Evolutionary conservation across 345 rosid species (phyloP), one percentile per base, ranked within the genome.

Genomic region (Acer saccharum): DNA sequence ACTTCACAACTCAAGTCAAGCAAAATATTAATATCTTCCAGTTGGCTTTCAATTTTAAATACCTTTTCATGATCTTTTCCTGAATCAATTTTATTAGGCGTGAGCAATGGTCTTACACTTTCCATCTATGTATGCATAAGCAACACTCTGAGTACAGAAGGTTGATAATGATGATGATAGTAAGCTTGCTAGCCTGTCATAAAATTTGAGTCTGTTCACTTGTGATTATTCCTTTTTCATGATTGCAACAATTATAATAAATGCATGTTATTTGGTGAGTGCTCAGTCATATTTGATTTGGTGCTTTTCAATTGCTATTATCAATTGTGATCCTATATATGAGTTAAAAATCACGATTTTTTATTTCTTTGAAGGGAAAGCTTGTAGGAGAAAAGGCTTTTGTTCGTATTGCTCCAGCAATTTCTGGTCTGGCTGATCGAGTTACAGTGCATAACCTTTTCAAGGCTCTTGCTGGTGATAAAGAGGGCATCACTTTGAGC

Each of bases 371-470:
- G 76, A 81, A 96, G 98, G 91, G 88, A 58, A 90, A 92, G 66
- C 83, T 84, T 74, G 93, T 96, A 14, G 83, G 90, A 72, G 92
- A 92, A 86, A 94, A 86, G 74, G 97, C 99, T 67, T 96, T 96
- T 89, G 80, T 85, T 75, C 97, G 97, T 72, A 92, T 96, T 72
- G 88, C 97, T 84, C 93, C 99, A 71, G 94, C 98, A 58, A 23
- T 96, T 77, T 84, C 98, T 61, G 99, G 97, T 72, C 87, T 93
- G 73, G 98, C 99, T 81, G 98, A 96, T 87, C 89, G 81, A 75
- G 84, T 88, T 52, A 96, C 98, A 76, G 98, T 85, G 64, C 93
- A 93, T 83, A 92, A 86, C 84, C 96, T 96, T 77, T 96, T 89
- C 86, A 85, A 89, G 90, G 92, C 93, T 50, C 95, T 96, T 79